A percentile compares a stretch with the other conserved stretches of the same genome.
Conservation (phyloP, 805 yeast genomes). For the Priceomyces medius region DNA sequence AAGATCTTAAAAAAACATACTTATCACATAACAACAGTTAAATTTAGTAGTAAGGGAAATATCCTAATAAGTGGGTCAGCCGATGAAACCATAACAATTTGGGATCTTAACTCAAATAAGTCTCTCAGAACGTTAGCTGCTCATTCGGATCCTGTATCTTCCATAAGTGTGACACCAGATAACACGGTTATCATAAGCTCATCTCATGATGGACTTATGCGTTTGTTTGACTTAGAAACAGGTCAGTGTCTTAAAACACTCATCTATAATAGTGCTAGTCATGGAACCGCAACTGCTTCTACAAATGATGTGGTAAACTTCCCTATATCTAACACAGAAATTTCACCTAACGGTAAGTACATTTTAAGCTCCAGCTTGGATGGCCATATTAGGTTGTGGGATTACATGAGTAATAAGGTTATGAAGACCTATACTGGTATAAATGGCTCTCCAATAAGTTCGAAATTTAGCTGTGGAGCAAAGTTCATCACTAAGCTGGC, state of each 20-base stretch:
- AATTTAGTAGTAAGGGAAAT: conserved; percentile 73
- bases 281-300: conserved; percentile 59
- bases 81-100: conserved; percentile 86
- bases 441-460: conserved; percentile 35
- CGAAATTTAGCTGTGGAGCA: conserved; percentile 53
- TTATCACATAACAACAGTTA: conserved; percentile 72
- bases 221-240: conserved; percentile 82
- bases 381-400: conserved; percentile 81
- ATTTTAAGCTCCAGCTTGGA: conserved; percentile 78
- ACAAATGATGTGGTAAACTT: conserved; percentile 47
- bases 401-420: conserved; percentile 75
- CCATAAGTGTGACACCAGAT: conserved; percentile 71
- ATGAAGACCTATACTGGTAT: conserved; percentile 63
- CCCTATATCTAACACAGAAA: conserved; percentile 72
- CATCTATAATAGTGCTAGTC: conserved; percentile 69
- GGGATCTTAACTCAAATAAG: conserved; percentile 78
- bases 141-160: conserved; percentile 85
- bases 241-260: conserved; percentile 92
- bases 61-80: conserved; percentile 78
- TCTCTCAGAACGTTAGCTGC: conserved; percentile 82
- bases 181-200: conserved; percentile 83
- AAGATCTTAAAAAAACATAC: conserved; percentile 72
- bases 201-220: conserved; percentile 86
- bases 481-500: conserved; percentile 44
- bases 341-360: conserved; percentile 79